Base-by-base conservation (phyloP, 1,139 yeast genomes). In the Kurtzmaniella natalensis region DNA sequence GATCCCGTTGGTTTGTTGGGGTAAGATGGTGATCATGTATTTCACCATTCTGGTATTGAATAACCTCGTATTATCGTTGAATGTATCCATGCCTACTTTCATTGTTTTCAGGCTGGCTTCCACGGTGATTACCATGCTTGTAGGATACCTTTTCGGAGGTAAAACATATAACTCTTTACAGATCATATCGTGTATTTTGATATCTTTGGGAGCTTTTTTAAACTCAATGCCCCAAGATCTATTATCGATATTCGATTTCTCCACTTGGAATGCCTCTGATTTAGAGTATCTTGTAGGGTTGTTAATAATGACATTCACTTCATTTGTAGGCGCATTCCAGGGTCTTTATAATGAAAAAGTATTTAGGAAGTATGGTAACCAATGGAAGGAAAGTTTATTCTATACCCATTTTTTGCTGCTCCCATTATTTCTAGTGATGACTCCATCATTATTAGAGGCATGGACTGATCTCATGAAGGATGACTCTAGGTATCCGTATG, bases 81-180 rank as follows among this genome's bases (percentile, higher is more conserved):
- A 76, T 28, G 64, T 83, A 18, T 72, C 83, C 3, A 72, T 83
- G 20, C 88, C 89, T 0, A 59, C 80, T 22, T 87, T 81, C 47
- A 81, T 81, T 22, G 72, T 81, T 5, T 68, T 81, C 44, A 56
- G 89, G 38, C 79, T 87, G 7, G 72, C 81, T 5, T 79, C 85
- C 1, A 73, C 85, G 0, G 75, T 77, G 7, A 58, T 78, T 14
- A 77, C 85, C 0, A 72, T 83, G 79, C 26, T 70, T 0, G 59
- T 79, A 9, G 87, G 89, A 2, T 65, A 58, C 40, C 33, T 63
- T 2, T 49, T 73, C 24, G 66, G 63, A 31, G 54, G 70, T 3
- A 78, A 71, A 44, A 51, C 51, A 18, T 81, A 79, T 50, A 55
- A 63, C n/a, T 23, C 27, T 1, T 40, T 44, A 7, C 83, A 81